Evolutionary conservation across 1,284 basidiomycete species (phyloP).

Genomic region (Rhodotorula sp.): DNA sequence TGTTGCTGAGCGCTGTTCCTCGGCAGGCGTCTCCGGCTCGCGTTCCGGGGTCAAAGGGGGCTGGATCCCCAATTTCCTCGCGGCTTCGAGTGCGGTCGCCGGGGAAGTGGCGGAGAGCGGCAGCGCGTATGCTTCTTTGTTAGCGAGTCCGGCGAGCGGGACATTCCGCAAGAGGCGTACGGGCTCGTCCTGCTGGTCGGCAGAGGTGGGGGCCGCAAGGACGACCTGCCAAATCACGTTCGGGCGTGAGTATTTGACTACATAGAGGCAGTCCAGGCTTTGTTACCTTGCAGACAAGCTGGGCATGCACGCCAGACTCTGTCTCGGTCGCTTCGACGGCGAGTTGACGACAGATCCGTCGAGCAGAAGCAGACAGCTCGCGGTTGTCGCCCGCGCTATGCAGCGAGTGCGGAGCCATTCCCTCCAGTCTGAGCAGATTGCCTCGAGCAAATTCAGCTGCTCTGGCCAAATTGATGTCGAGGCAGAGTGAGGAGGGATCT

Average conservation of each 20-base stretch:
- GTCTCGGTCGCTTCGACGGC: constrained; percentile 17
- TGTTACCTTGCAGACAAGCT: constrained; percentile 17
- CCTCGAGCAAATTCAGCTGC: no score
- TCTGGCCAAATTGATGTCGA: no score
- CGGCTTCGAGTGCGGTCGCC: constrained; percentile 2
- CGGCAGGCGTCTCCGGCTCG: neutral
- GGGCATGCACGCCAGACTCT: neutral
- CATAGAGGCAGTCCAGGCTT: neutral
- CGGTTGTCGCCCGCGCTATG: neutral
- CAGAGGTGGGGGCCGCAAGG: constrained; percentile 3
- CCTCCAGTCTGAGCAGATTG: neutral
- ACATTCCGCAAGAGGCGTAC: constrained; percentile 11
- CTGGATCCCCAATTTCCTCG: neutral
- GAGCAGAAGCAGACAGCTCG: constrained; percentile 7
- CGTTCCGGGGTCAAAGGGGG: neutral
- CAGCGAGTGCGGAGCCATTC: constrained; percentile 1
- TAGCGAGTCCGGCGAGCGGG: neutral
- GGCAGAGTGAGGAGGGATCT: no score
- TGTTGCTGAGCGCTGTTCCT: neutral
- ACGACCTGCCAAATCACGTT: constrained; percentile 6
- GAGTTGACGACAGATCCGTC: constrained; percentile 12
- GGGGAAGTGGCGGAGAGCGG: constrained; percentile 6
- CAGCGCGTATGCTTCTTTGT: neutral
- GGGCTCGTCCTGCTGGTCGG: neutral
- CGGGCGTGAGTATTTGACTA: no score